phyloP scores from a whole-genome alignment of 768 basidiomycete species.

The Tremella yokohamensis region DNA sequence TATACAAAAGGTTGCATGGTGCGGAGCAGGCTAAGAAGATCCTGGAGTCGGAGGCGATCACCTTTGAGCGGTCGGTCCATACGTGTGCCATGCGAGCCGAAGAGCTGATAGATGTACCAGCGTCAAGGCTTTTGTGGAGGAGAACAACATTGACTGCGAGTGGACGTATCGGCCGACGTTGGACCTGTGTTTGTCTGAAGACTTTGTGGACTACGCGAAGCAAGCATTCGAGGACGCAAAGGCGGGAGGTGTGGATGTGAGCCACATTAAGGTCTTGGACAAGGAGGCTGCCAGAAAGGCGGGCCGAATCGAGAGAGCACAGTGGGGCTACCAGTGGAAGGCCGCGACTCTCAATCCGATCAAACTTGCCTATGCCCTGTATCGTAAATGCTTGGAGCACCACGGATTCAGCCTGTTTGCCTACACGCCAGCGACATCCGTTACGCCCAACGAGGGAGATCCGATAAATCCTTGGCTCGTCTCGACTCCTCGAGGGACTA shows the following conservation, averaged over 20 bases:
- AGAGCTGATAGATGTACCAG: constrained; percentile 53
- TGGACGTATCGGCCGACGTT: constrained; percentile 39
- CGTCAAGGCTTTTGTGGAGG: constrained; percentile 56
- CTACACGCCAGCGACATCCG: constrained; percentile 44
- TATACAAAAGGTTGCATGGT: constrained; percentile 53
- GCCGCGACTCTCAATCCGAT: constrained; percentile 38
- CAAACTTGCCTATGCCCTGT: constrained; percentile 25
- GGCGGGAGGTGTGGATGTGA: constrained; percentile 18
- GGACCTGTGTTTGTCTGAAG: constrained; percentile 37
- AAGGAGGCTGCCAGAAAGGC: constrained; percentile 9
- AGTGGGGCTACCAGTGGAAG: constrained; percentile 21
- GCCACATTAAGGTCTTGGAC: constrained; percentile 11
- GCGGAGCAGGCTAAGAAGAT: constrained; percentile 35
- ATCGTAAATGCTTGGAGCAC: constrained; percentile 10
- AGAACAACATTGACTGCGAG: constrained; percentile 42
- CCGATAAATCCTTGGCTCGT: constrained; percentile 55
- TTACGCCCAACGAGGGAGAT: constrained; percentile 4
- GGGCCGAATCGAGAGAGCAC: not conserved
- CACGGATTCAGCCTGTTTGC: constrained; percentile 25
- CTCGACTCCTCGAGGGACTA: constrained; percentile 63
- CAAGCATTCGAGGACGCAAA: constrained; percentile 25
- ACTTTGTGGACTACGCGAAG: constrained; percentile 27
- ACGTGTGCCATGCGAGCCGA: too few species aligned
- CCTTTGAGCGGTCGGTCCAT: constrained; percentile 54
- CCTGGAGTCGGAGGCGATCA: constrained; percentile 30